A percentile compares a stretch with the other conserved stretches of the same genome.
phyloP scores from a whole-genome alignment of 139 green algal species.

The Chlamydomonas incerta region DNA sequence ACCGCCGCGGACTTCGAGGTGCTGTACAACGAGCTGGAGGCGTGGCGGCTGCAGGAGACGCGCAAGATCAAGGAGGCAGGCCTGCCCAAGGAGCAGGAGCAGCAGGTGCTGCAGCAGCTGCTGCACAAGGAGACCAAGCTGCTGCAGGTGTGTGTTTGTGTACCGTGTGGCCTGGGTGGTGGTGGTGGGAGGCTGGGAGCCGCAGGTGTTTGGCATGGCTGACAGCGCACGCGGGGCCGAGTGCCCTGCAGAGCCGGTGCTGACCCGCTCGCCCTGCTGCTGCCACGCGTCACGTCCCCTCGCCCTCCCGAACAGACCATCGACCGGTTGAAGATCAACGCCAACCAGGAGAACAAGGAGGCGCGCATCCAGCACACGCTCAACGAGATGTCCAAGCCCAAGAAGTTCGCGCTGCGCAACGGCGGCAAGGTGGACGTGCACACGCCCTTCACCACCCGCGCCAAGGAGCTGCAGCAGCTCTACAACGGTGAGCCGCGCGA shows the following conservation, averaged over 20 bases:
- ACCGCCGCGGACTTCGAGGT: slow-evolving; percentile 84
- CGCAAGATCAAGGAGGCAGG: slow-evolving; percentile 76
- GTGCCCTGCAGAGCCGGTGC: too few relatives aligned
- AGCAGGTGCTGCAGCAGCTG: slow-evolving; percentile 75
- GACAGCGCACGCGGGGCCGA: too few relatives aligned
- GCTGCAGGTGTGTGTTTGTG: slow-evolving; percentile 64
- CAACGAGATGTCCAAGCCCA: slow-evolving; percentile 68
- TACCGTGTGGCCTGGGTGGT: too few relatives aligned
- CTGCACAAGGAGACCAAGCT: slow-evolving; percentile 87
- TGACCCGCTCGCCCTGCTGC: not conserved
- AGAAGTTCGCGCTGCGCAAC: slow-evolving; percentile 73
- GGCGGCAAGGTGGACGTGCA: slow-evolving; percentile 78
- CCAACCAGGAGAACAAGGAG: slow-evolving; percentile 69
- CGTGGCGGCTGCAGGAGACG: slow-evolving; percentile 80
- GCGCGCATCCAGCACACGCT: slow-evolving; percentile 65
- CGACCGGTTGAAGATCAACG: slow-evolving; percentile 74
- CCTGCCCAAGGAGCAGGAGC: slow-evolving; percentile 72
- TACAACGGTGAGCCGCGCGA: slow-evolving; percentile 83
- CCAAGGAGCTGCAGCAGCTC: slow-evolving; percentile 84
- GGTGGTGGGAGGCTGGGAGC: too few relatives aligned
- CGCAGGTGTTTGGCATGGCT: too few relatives aligned
- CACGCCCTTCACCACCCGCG: slow-evolving; percentile 83
- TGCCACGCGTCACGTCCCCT: not conserved
- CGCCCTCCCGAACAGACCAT: slow-evolving; percentile 66
- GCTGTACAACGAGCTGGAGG: slow-evolving; percentile 84